Conservation (phyloP, 2,329 filamentous ascomycete genomes). For the Sporothrix brunneoviolacea region DNA sequence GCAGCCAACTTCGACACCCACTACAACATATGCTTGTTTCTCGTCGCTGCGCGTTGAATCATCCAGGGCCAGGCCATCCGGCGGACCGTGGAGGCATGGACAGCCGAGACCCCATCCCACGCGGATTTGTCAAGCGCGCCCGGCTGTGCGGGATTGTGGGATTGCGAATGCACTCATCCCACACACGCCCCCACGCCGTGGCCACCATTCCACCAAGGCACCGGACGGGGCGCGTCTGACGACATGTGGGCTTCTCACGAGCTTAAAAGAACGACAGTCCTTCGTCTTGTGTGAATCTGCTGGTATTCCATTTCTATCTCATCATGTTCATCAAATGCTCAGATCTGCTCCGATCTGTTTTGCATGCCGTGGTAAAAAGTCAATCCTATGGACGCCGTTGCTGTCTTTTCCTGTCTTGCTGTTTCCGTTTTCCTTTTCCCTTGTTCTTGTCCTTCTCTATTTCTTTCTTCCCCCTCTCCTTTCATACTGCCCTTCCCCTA, state of each 20-base stretch:
- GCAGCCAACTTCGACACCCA: too few relatives aligned
- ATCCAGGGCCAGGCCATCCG: too few relatives aligned
- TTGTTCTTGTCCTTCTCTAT: background rate
- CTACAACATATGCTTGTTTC: too few relatives aligned
- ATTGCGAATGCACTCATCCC: slow-evolving; percentile 2
- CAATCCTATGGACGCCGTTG: background rate
- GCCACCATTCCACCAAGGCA: background rate
- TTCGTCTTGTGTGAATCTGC: too few relatives aligned
- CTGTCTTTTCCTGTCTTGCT: background rate
- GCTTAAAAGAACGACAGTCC: slow-evolving; percentile 12
- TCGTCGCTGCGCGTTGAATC: too few relatives aligned
- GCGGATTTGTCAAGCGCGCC: too few relatives aligned
- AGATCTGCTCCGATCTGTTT: too few relatives aligned
- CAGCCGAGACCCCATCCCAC: too few relatives aligned
- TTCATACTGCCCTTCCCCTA: background rate
- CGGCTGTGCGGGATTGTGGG: too few relatives aligned
- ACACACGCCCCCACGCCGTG: slow-evolving; percentile 13
- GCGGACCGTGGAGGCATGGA: too few relatives aligned
- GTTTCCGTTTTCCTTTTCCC: background rate
- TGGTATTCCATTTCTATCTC: background rate
- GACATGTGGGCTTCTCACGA: background rate
- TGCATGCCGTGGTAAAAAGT: too few relatives aligned
- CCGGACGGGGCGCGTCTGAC: background rate
- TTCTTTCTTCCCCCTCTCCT: background rate
- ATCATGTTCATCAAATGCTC: too few relatives aligned